A percentile compares a stretch with the other conserved stretches of the same genome.
These are phyloP conservation scores for Psilocybe subaeruginosa DNA, from an alignment of 768 basidiomycete genomes.

Conservation along the genomic window DNA sequence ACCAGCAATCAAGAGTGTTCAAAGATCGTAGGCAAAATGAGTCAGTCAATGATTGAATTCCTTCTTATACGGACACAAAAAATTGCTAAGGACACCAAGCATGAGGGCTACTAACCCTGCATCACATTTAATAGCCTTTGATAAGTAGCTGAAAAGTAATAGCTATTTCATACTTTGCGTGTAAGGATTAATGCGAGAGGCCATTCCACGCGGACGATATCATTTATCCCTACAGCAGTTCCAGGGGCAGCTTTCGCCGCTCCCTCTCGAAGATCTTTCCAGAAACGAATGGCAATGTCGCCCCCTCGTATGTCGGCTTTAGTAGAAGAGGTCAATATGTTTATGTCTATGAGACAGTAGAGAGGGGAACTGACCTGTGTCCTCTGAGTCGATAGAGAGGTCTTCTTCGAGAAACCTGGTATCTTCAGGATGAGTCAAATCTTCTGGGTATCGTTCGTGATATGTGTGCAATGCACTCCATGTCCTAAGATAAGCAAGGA, in stretches of 20 bases:
- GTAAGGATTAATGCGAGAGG: slow-evolving; percentile 48
- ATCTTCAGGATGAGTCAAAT: slow-evolving; percentile 39
- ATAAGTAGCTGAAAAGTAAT: no score
- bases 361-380: slow-evolving; percentile 5
- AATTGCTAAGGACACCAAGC: neutral
- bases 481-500: slow-evolving; percentile 71
- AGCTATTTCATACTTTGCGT: slow-evolving; percentile 20
- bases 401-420: slow-evolving; percentile 38
- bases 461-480: slow-evolving; percentile 73
- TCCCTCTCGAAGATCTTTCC: slow-evolving; percentile 52
- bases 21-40: neutral
- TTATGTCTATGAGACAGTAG: neutral
- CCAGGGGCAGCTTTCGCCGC: slow-evolving; percentile 28
- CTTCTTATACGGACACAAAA: neutral
- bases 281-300: slow-evolving; percentile 68
- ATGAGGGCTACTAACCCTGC: neutral
- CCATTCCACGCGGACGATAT: slow-evolving; percentile 51
- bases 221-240: slow-evolving; percentile 36
- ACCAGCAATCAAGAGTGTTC: neutral
- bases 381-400: slow-evolving; percentile 13
- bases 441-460: slow-evolving; percentile 63
- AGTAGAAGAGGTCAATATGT: neutral
- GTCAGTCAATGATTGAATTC: neutral
- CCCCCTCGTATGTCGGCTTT: slow-evolving; percentile 44
- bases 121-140: neutral